phyloP scores from a whole-genome alignment of 768 basidiomycete species.

The Mycena belliarum region DNA sequence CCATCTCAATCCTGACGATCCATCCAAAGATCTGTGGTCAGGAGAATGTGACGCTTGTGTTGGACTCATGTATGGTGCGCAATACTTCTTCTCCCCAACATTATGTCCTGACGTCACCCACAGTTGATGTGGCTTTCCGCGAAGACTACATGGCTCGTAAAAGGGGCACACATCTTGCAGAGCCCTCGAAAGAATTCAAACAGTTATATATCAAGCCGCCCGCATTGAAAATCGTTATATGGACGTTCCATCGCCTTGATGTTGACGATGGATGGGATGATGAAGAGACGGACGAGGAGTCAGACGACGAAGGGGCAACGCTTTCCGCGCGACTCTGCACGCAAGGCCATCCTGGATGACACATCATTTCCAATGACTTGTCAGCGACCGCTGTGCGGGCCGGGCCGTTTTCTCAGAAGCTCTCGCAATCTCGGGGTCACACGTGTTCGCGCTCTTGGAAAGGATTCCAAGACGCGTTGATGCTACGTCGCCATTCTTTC shows the following conservation, averaged over 20 bases:
- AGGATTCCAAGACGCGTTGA: no score
- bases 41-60: slow-evolving; percentile 42
- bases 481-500: no score
- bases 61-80: slow-evolving; percentile 33
- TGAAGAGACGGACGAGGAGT: neutral
- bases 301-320: neutral
- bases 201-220: slow-evolving; percentile 29
- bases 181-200: neutral
- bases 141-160: slow-evolving; percentile 33
- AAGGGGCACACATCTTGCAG: slow-evolving; percentile 15
- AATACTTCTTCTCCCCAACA: neutral
- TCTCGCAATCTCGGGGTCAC: no score
- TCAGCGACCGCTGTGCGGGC: no score
- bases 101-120: neutral
- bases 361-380: no score
- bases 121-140: slow-evolving; percentile 30
- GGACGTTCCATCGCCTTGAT: slow-evolving; percentile 27
- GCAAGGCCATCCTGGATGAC: no score
- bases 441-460: no score
- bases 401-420: no score
- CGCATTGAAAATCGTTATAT: slow-evolving; percentile 31
- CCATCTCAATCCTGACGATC: slow-evolving; percentile 20
- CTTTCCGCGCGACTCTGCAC: no score
- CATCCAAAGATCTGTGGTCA: slow-evolving; percentile 31
- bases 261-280: neutral